A percentile compares a stretch with the other conserved stretches of the same genome.
Conservation (phyloP, 305 asterid species). For the Striga hermonthica region DNA sequence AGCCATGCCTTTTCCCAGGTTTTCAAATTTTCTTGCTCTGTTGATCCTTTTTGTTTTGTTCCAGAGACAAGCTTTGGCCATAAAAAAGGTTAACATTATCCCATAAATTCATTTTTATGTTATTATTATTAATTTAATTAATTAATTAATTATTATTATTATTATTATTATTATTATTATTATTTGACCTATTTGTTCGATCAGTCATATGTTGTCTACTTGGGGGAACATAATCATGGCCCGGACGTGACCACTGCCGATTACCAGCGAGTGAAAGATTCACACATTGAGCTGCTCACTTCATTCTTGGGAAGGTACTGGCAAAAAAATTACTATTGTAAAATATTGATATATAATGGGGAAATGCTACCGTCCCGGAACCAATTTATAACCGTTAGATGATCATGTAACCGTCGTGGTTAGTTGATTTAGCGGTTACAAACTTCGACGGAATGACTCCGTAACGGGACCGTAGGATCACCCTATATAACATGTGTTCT, state of each 20-base stretch:
- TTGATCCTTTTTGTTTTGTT: conserved; percentile 34
- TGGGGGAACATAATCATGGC: conserved; percentile 82
- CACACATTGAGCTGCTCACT: conserved; percentile 56
- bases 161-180: not conserved
- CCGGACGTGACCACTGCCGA: conserved; percentile 37
- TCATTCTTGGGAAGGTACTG: conserved; percentile 61
- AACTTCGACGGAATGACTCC: too few relatives aligned
- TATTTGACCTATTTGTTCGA: too few relatives aligned
- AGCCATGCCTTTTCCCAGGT: conserved; percentile 35
- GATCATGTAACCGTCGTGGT: too few relatives aligned
- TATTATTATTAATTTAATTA: conserved; percentile 1
- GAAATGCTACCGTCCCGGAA: too few relatives aligned
- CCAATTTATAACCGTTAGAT: too few relatives aligned
- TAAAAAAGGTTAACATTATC: conserved; percentile 46
- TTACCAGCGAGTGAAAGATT: conserved; percentile 41
- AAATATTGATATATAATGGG: not conserved
- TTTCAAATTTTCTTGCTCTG: conserved; percentile 33
- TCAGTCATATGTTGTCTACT: conserved; percentile 63
- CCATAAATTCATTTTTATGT: not conserved
- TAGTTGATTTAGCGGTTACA: too few relatives aligned
- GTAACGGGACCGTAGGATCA: too few relatives aligned
- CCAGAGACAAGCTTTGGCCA: conserved; percentile 45
- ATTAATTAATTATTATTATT: not conserved
- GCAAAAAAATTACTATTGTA: not conserved
- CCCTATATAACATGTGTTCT: too few relatives aligned